phyloP scores from a whole-genome alignment of 495 filamentous ascomycete species.

The Pseudomonodictys pantanalensis region DNA sequence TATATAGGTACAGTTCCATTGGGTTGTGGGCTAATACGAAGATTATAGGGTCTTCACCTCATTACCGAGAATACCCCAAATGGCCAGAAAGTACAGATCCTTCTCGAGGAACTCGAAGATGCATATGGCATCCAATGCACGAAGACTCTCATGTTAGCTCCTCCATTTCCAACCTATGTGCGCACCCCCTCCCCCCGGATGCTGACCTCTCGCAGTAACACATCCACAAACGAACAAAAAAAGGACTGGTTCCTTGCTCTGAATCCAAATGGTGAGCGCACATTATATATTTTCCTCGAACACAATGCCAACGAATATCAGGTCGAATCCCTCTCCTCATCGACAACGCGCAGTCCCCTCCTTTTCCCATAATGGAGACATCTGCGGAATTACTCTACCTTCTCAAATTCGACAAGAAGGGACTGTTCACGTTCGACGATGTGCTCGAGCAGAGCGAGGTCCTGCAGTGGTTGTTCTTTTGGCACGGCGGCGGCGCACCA shows the following conservation, averaged over 20 bases:
- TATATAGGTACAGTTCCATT: too few relatives aligned
- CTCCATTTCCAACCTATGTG: not conserved
- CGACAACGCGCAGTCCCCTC: constrained; percentile 51
- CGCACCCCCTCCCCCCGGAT: not conserved
- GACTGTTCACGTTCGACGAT: constrained; percentile 47
- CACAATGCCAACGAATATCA: not conserved
- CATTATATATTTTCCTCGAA: not conserved
- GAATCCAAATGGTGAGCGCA: constrained; percentile 43
- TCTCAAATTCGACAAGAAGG: constrained; percentile 50
- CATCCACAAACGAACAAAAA: constrained; percentile 54
- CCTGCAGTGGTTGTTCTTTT: constrained; percentile 52
- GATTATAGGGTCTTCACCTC: constrained; percentile 39
- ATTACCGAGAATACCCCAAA: constrained; percentile 43
- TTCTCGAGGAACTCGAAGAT: constrained; percentile 42
- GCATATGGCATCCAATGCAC: constrained; percentile 54
- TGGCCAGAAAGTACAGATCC: constrained; percentile 41
- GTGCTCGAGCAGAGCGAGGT: constrained; percentile 44
- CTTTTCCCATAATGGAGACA: constrained; percentile 54
- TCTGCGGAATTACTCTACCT: constrained; percentile 54
- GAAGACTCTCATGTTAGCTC: constrained; percentile 45
- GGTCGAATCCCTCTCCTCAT: constrained; percentile 52
- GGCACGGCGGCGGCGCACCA: constrained; percentile 50
- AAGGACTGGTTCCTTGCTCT: constrained; percentile 58
- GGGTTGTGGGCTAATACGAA: too few relatives aligned
- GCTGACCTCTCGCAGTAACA: constrained; percentile 41